Percentiles rank a stretch among this genome's conserved stretches.
These are phyloP conservation scores for Gloeostereum incarnatum DNA, from an alignment of 768 basidiomycete genomes.

Conservation along the genomic window DNA sequence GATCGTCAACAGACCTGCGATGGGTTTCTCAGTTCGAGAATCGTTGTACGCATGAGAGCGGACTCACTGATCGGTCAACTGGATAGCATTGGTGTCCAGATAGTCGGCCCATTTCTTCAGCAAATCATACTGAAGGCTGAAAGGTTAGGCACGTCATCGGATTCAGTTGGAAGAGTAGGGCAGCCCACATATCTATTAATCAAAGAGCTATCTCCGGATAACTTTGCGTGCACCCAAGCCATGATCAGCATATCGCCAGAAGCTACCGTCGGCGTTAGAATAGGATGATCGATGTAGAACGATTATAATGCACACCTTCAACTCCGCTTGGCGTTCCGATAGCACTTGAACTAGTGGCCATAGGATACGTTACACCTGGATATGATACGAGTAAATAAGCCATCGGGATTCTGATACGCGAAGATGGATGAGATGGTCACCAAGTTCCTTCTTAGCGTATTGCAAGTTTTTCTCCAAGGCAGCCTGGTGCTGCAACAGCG, in stretches of 20 bases:
- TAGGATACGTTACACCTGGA: too few relatives aligned
- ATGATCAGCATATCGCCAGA: slow-evolving; percentile 5
- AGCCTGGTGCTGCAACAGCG: slow-evolving; percentile 14
- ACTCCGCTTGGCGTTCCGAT: too few relatives aligned
- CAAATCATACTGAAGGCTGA: slow-evolving; percentile 4
- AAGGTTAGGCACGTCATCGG: too few relatives aligned
- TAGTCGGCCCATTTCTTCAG: slow-evolving; percentile 6
- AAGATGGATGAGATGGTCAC: too few relatives aligned
- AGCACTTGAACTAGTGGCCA: too few relatives aligned
- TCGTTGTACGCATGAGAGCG: neutral
- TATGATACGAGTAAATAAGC: too few relatives aligned
- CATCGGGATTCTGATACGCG: too few relatives aligned
- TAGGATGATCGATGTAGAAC: neutral
- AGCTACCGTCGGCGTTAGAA: neutral
- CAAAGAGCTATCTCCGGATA: neutral
- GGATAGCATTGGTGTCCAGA: neutral
- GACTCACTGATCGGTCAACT: slow-evolving; percentile 3
- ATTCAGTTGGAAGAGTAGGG: neutral
- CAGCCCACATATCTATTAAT: slow-evolving; percentile 1
- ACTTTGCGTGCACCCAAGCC: slow-evolving; percentile 3
- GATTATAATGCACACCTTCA: neutral
- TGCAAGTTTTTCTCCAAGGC: too few relatives aligned
- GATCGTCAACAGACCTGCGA: slow-evolving; percentile 3
- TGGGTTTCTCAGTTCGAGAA: neutral
- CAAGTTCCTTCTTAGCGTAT: too few relatives aligned